Evolutionary conservation across 176 grass and related monocot species (phyloP).

Genomic region (Poa annua): DNA sequence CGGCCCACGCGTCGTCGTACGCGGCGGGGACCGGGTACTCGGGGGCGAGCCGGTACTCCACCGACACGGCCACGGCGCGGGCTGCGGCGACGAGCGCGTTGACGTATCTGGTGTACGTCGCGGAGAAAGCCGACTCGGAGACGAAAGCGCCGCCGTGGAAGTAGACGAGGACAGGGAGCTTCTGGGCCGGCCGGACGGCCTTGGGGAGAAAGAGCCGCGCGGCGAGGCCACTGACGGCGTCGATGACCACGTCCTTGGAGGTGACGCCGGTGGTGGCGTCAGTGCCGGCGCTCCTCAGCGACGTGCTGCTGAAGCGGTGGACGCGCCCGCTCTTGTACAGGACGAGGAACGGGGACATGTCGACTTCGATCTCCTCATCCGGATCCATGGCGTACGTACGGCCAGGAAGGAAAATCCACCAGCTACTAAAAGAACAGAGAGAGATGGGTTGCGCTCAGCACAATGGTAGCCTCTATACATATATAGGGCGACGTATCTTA

Average conservation of each 20-base stretch:
- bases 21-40: background rate
- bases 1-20: background rate
- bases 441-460: too few species aligned
- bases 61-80: background rate
- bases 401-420: too few species aligned
- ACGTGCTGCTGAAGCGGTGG: background rate
- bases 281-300: background rate
- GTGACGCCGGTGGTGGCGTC: background rate
- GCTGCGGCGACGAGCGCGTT: background rate
- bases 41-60: background rate
- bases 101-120: background rate
- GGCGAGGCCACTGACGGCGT: background rate
- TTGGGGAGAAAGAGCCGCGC: conserved; percentile 31
- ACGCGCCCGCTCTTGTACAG: conserved; percentile 25
- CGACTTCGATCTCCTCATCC: background rate
- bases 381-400: background rate
- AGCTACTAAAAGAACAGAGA: too few species aligned
- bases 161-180: background rate
- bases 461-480: too few species aligned
- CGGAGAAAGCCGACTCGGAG: background rate
- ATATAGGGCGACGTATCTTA: too few species aligned
- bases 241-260: background rate
- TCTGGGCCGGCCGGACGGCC: background rate
- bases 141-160: background rate
- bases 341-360: background rate